Conservation (phyloP, 1,284 basidiomycete genomes). For the Thelephora terrestris region DNA sequence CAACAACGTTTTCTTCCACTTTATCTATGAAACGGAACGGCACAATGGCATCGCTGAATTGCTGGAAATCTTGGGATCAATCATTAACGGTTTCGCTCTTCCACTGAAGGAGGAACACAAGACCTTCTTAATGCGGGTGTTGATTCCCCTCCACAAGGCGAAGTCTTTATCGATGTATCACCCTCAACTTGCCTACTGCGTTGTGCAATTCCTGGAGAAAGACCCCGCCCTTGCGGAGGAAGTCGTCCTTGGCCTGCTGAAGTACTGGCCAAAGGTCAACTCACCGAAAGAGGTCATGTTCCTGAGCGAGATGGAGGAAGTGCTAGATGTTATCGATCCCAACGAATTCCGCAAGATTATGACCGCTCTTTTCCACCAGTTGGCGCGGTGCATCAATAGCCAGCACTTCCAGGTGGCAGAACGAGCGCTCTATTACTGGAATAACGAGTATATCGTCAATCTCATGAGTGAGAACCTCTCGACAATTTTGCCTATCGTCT, state of each 20-base stretch:
- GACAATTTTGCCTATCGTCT: slow-evolving; percentile 90
- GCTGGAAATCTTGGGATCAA: slow-evolving; percentile 96
- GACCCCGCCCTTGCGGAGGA: slow-evolving; percentile 90
- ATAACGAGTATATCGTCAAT: slow-evolving; percentile 99
- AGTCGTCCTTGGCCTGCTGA: slow-evolving; percentile 89
- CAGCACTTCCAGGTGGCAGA: slow-evolving; percentile 99
- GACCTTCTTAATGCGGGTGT: slow-evolving; percentile 92
- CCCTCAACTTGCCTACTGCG: slow-evolving; percentile 97
- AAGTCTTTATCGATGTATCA: slow-evolving; percentile 96
- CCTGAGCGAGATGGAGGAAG: slow-evolving; percentile 98
- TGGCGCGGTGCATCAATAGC: slow-evolving; percentile 95
- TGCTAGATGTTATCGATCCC: slow-evolving; percentile 96
- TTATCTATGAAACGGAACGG: slow-evolving; percentile 97
- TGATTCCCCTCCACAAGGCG: slow-evolving; percentile 96
- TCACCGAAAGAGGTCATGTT: slow-evolving; percentile 99
- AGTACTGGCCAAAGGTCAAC: slow-evolving; percentile 99
- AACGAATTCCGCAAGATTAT: slow-evolving; percentile 96
- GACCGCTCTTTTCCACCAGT: slow-evolving; percentile 87
- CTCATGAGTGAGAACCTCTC: slow-evolving; percentile 96
- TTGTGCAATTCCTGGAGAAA: slow-evolving; percentile 99
- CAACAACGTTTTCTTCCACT: slow-evolving; percentile 99
- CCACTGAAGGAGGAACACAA: slow-evolving; percentile 99
- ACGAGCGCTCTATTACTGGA: slow-evolving; percentile 91
- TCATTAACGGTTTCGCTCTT: slow-evolving; percentile 98
- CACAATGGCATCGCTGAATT: slow-evolving; percentile 99